Evolutionary conservation across 768 basidiomycete species (phyloP).

Genomic region (Termitomyces eurrhizus): DNA sequence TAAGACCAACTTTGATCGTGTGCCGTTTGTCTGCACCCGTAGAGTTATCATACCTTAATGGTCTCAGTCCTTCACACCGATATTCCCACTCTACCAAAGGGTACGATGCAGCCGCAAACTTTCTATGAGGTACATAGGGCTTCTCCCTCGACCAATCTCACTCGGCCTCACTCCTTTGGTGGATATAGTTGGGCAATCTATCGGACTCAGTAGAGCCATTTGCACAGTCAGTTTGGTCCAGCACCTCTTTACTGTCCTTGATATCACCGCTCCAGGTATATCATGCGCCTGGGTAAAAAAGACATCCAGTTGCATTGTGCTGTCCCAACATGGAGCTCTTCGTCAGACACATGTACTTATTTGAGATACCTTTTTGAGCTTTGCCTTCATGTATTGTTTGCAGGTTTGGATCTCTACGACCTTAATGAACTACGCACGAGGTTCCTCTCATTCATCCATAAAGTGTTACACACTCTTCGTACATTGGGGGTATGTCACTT

Average conservation of each 20-base stretch:
- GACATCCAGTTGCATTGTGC: slow-evolving; percentile 59
- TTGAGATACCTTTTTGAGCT: background rate
- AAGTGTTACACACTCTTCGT: slow-evolving; percentile 55
- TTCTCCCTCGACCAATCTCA: background rate
- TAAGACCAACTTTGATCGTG: slow-evolving; percentile 23
- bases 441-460: slow-evolving; percentile 60
- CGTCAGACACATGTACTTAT: slow-evolving; percentile 53
- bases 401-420: slow-evolving; percentile 67
- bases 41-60: slow-evolving; percentile 14
- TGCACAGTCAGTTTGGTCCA: slow-evolving; percentile 42
- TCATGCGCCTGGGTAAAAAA: slow-evolving; percentile 41
- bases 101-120: slow-evolving; percentile 18
- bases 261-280: slow-evolving; percentile 33
- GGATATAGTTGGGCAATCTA: slow-evolving; percentile 43
- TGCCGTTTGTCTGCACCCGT: slow-evolving; percentile 15
- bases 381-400: background rate
- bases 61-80: slow-evolving; percentile 22
- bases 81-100: slow-evolving; percentile 19
- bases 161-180: slow-evolving; percentile 3
- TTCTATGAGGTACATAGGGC: slow-evolving; percentile 32
- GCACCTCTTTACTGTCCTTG: background rate
- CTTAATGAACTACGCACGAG: slow-evolving; percentile 61
- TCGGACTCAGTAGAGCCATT: slow-evolving; percentile 59
- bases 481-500: slow-evolving; percentile 50
- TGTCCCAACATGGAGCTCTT: slow-evolving; percentile 62